A percentile compares a stretch with the other conserved stretches of the same genome.
Conservation (phyloP, 768 basidiomycete genomes). For the Lactifluus hygrophoroides region DNA sequence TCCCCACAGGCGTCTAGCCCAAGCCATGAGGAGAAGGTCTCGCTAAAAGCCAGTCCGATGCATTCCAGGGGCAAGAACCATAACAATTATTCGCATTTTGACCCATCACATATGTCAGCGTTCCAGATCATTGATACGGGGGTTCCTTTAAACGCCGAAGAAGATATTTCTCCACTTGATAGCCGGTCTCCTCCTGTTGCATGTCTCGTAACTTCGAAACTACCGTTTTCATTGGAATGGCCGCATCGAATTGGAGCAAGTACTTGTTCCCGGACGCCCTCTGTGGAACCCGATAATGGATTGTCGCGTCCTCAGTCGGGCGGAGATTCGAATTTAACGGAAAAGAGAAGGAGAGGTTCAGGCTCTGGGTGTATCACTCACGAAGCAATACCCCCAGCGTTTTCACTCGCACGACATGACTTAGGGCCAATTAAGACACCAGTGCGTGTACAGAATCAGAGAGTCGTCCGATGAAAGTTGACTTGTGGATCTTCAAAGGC, state of each 20-base stretch:
- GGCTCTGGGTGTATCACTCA: neutral
- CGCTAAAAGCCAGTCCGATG: neutral
- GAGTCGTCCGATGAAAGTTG: neutral
- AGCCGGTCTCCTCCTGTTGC: neutral
- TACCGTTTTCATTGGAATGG: neutral
- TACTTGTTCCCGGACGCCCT: neutral
- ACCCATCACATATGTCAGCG: neutral
- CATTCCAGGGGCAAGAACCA: neutral
- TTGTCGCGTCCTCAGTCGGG: neutral
- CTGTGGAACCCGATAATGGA: neutral
- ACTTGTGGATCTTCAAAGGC: neutral
- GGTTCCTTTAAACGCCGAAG: neutral
- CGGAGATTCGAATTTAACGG: neutral
- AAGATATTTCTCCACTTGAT: neutral
- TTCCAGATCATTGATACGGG: neutral
- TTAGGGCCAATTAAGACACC: neutral
- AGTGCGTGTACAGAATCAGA: neutral
- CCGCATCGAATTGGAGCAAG: neutral
- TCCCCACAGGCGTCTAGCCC: neutral
- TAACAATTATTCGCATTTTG: neutral
- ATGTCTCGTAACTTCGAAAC: neutral
- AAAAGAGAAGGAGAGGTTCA: neutral
- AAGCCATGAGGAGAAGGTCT: neutral
- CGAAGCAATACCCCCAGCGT: neutral
- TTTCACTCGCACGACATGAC: neutral